Evolutionary conservation across 129 eudicot species (phyloP), one percentile per base, ranked within the genome.

Genomic region (Cynara cardunculus): DNA sequence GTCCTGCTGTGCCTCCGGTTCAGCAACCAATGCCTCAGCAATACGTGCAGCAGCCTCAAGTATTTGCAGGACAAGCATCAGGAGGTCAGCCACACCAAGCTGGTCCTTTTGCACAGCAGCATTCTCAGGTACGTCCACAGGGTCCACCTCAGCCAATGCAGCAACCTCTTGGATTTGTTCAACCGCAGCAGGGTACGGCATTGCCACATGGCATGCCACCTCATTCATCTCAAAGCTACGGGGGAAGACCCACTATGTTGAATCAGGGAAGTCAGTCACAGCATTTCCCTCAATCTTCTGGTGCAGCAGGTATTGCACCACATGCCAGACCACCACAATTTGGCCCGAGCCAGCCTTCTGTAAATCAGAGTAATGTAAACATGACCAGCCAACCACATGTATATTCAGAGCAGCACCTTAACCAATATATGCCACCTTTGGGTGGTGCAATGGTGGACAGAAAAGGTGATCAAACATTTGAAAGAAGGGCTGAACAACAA

Each of bases 1-100:
- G 88, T 67, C 94, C 97, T 59, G 85, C 78, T 25, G 66, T 86
- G 78, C 95, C 87, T 80, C 88, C 87, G 53, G 88, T 64, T 81
- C 96, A 88, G 74, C 97, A 91, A 70, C 81, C 85, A 30, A 24
- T 76, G 37, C 86, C 87, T 61, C 92, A 89, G 74, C 94, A 83
- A 34, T 88, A 87, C 49, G 80, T 78, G 66, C 99, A 90, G 64
- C 96, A 82, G 35, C 80, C 92, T 44, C 97, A 88, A 78, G 66
- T 89, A 19, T 86, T 83, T 80, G 78, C 84, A 39, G 89, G 84
- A 26, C 94, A 88, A 78, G 37, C 79, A 14, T 74, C 85, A 53
- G 86, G 85, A 64, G 73, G 74, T 80, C 91, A 75, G 74, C 75
- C 59, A 21, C 85, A 81, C 75, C 88, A 59, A 26, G 74, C 86